A percentile compares a stretch with the other conserved stretches of the same genome.
These are phyloP conservation scores for Chenopodium formosanum DNA, from an alignment of 148 eudicot genomes.

Conservation along the genomic window DNA sequence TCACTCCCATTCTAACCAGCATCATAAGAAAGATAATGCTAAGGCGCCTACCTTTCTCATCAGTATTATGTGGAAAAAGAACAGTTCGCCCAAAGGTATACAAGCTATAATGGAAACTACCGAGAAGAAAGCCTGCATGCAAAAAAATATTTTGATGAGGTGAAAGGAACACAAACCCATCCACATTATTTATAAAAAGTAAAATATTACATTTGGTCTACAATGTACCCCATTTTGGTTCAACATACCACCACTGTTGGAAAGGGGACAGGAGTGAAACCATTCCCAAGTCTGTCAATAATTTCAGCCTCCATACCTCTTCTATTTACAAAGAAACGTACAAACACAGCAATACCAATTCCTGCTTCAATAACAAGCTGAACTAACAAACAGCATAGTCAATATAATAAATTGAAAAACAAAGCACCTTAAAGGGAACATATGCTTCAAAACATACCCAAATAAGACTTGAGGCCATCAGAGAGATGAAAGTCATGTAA, in stretches of 20 bases:
- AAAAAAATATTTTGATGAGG: not conserved
- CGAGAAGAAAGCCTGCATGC: constrained; percentile 79
- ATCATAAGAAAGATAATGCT: not conserved
- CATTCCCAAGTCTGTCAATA: constrained; percentile 90
- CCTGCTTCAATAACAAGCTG: constrained; percentile 90
- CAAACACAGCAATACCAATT: constrained; percentile 83
- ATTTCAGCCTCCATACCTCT: constrained; percentile 75
- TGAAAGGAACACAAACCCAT: not conserved
- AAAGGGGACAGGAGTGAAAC: constrained; percentile 94
- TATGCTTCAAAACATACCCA: constrained; percentile 65
- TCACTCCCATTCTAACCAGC: not conserved
- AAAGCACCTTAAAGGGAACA: constrained; percentile 10
- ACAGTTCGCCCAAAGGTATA: constrained; percentile 92
- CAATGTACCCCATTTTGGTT: constrained; percentile 13
- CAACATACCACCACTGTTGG: constrained; percentile 87
- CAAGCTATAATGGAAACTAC: constrained; percentile 86
- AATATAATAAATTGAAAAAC: constrained; percentile 21
- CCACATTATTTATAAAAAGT: constrained; percentile 7
- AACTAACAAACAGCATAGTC: constrained; percentile 27
- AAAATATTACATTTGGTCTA: not conserved
- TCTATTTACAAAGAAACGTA: constrained; percentile 80
- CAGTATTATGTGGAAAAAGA: constrained; percentile 95
- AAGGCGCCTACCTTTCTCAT: constrained; percentile 71
- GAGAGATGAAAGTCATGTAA: constrained; percentile 75
- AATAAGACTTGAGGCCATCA: constrained; percentile 78